phyloP scores from a whole-genome alignment of 805 yeast genomes.

The Cyberlindnera galapagoensis region DNA sequence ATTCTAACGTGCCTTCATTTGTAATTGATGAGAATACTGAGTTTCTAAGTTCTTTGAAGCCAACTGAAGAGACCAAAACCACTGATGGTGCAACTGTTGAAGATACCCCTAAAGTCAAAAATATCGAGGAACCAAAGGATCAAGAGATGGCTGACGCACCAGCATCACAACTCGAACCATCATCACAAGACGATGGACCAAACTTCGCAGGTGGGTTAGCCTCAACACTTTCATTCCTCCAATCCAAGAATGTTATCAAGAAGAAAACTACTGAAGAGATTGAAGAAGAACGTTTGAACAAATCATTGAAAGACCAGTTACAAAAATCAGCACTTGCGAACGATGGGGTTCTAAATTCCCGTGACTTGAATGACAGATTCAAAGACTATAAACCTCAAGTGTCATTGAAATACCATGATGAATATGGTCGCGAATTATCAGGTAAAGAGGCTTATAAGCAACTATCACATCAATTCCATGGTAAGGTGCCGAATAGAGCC shows the following conservation, averaged over 20 bases:
- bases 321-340: constrained; percentile 10
- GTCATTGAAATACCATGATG: constrained; percentile 45
- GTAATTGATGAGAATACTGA: constrained; percentile 31
- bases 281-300: constrained; percentile 6
- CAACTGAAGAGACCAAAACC: background rate
- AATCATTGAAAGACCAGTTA: constrained; percentile 11
- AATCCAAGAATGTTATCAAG: constrained; percentile 15
- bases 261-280: constrained; percentile 8
- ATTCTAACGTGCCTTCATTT: constrained; percentile 12
- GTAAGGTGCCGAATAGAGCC: constrained; percentile 26
- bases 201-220: constrained; percentile 21
- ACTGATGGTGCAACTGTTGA: background rate
- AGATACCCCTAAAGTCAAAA: too few species aligned
- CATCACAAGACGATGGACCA: too few species aligned
- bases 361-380: background rate
- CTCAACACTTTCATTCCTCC: constrained; percentile 17
- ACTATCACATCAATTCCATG: constrained; percentile 57
- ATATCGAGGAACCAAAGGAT: background rate
- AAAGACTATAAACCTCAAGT: constrained; percentile 39
- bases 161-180: too few species aligned
- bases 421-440: constrained; percentile 40
- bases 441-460: constrained; percentile 56
- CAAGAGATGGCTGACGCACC: background rate
- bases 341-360: background rate
- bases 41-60: constrained; percentile 26